Base-by-base conservation (phyloP, 2,329 filamentous ascomycete species). In the Seiridium cupressi region DNA sequence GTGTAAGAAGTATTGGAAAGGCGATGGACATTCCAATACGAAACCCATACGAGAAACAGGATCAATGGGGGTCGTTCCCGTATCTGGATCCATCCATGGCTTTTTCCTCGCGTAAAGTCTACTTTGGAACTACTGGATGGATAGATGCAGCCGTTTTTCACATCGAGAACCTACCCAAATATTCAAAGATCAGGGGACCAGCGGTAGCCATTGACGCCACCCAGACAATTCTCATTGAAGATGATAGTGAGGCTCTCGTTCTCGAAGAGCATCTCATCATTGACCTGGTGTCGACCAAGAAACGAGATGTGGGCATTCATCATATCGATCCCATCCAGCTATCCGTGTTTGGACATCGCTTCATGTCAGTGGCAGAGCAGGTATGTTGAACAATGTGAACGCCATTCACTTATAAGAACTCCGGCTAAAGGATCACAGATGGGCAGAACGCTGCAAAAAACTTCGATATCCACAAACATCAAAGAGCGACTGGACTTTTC, bases 401-500 rank as follows among this genome's bases (percentile, higher is more conserved):
- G 18, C 18, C 18, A 10, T 11, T 49, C 47, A 10, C 1, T 4
- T 11, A 8, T 49, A 3, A 26, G 10, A 3, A 2, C 10, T 32
- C 3, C 26, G 6, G 26, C 47, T 49, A 49, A 49, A 32, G 2
- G 5, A 31, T 32, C 13, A 13, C 26, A 93, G 69, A 93, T 93
- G 89, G 90, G 90, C 0, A 81, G 88, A 56, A 88, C 89, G 3
- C 74, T 93, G 26, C 89, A 93, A 68, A 92, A 92, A 74, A 92
- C 89, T 0, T 88, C 87, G 64, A 88, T 93, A 8, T 89, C 85
- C 60, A 91, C 88, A 0, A 93, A 92, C 65, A 89, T 93, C 72
- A 90, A 93, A 68, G 91, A 94, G 70, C 84, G 90, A 3, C 80
- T 93, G 1, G 90, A 94, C 69, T 94, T 92, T 69, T 92, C 89